Conservation (phyloP, 805 yeast species). For the Cephaloascus fragrans region DNA sequence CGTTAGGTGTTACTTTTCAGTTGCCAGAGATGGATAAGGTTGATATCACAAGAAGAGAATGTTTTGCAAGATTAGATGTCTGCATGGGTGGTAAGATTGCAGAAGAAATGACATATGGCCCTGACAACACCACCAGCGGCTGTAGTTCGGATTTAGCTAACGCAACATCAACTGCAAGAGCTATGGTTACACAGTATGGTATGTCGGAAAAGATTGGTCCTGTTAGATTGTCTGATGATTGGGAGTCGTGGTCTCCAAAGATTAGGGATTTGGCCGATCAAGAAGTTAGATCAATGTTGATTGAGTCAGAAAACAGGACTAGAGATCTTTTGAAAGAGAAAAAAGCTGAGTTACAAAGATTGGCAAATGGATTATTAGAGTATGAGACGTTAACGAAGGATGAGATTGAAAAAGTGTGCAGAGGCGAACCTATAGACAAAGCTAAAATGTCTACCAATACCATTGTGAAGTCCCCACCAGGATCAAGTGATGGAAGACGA, state of each 20-base stretch:
- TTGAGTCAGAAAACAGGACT: slow-evolving; percentile 74
- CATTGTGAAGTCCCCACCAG: slow-evolving; percentile 40
- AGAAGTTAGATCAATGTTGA: slow-evolving; percentile 71
- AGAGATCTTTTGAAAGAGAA: slow-evolving; percentile 53
- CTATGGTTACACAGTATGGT: slow-evolving; percentile 95
- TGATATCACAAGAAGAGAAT: slow-evolving; percentile 33
- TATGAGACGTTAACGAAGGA: slow-evolving; percentile 89
- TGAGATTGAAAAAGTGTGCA: slow-evolving; percentile 80
- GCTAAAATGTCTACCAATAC: slow-evolving; percentile 66
- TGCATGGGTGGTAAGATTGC: slow-evolving; percentile 99
- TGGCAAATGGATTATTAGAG: slow-evolving; percentile 89
- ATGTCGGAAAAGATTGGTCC: slow-evolving; percentile 95
- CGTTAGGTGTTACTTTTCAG: slow-evolving; percentile 95
- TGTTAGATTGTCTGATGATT: slow-evolving; percentile 75
- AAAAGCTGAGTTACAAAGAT: slow-evolving; percentile 63
- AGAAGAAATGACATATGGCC: slow-evolving; percentile 86
- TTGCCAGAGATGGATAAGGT: slow-evolving; percentile 40
- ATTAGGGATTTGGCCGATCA: slow-evolving; percentile 86
- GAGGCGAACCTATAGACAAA: slow-evolving; percentile 68
- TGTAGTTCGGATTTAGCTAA: slow-evolving; percentile 84
- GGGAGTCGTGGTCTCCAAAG: slow-evolving; percentile 92
- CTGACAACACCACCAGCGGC: slow-evolving; percentile 89
- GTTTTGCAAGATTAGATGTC: slow-evolving; percentile 83
- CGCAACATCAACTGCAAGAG: slow-evolving; percentile 90
- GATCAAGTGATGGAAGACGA: background rate